A percentile compares a stretch with the other conserved stretches of the same genome.
Conservation (phyloP, 106 monocot species). For the Dendrobium nobile region DNA sequence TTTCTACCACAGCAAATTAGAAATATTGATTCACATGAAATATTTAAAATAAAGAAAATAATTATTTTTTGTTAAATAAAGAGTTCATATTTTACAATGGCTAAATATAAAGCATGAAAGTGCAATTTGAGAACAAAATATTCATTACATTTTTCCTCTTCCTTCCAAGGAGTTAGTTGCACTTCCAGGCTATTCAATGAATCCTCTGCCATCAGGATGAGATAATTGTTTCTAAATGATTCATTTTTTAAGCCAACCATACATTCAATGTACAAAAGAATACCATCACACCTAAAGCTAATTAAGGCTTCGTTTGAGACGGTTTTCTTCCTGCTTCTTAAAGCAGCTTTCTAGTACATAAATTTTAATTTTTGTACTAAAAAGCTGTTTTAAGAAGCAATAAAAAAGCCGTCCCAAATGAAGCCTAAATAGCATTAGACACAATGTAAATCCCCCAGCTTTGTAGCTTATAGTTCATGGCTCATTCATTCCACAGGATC, state of each 20-base stretch:
- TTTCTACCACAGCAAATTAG: too few relatives aligned
- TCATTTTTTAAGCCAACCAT: not conserved
- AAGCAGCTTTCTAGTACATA: too few relatives aligned
- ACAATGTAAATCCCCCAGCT: not conserved
- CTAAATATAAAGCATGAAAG: too few relatives aligned
- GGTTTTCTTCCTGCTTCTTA: too few relatives aligned
- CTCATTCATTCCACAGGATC: slow-evolving; percentile 30
- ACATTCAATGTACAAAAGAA: slow-evolving; percentile 15
- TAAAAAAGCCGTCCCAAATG: too few relatives aligned
- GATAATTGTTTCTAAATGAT: not conserved
- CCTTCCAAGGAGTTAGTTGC: not conserved
- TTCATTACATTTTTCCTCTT: not conserved
- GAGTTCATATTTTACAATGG: too few relatives aligned
- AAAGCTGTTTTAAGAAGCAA: too few relatives aligned
- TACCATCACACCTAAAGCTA: not conserved
- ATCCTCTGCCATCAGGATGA: not conserved
- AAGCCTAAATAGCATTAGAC: not conserved
- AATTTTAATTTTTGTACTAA: too few relatives aligned
- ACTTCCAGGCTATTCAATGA: not conserved
- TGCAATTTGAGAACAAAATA: not conserved
- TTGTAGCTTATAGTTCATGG: not conserved
- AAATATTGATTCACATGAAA: too few relatives aligned
- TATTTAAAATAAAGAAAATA: too few relatives aligned
- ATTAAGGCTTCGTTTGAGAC: too few relatives aligned
- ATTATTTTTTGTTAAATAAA: too few relatives aligned